Evolutionary conservation across 2,329 filamentous ascomycete species (phyloP), one percentile per base, ranked within the genome.

Genomic region (Penicillium brevicompactum): DNA sequence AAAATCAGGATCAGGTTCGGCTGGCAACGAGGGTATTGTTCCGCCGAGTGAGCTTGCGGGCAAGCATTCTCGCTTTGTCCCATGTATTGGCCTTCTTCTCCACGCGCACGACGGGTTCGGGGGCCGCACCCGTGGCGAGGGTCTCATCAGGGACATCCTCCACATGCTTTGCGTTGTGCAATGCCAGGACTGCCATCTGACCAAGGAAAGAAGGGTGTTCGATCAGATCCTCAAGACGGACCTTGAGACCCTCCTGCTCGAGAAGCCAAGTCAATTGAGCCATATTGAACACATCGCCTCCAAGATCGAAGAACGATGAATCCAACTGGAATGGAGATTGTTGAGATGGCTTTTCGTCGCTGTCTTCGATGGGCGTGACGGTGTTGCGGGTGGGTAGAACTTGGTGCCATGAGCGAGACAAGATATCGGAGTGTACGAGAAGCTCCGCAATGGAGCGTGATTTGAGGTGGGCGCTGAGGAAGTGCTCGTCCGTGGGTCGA

Each of bases 191-290:
- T 10, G 69, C 72, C 68, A 77, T 71, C 51, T 76, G 74, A 1
- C 72, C 74, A 9, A 76, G 61, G 68, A 77, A 74, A 2, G 74
- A 75, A 1, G 75, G 71, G 13, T 74, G 70, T 27, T 73, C 70
- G 11, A 77, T 71, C 13, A 77, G 64, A 50, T 76, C 73, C 43
- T 77, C 75, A 0, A 77, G 61, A 3, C 67, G 66, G 3, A 76
- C 68, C 44, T 70, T 69, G 46, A 75, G 68, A 6, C 72, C 73
- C 55, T 77, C 72, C 57, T 75, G 70, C 43, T 76, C 71, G 4
- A 76, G 64, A 1, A 76, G 64, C 68, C 74, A 76, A n/a, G 69
- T 69, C 5, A 77, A 62, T 32, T 76, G 74, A 2, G 72, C 76
- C 47, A 78, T 66, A 18, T 70, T 70, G 60, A 77, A 71, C 30